A percentile compares a stretch with the other conserved stretches of the same genome.
Evolutionary conservation across 1,284 basidiomycete genomes (phyloP).

Genomic region (Erythrobasidium hasegawianum): DNA sequence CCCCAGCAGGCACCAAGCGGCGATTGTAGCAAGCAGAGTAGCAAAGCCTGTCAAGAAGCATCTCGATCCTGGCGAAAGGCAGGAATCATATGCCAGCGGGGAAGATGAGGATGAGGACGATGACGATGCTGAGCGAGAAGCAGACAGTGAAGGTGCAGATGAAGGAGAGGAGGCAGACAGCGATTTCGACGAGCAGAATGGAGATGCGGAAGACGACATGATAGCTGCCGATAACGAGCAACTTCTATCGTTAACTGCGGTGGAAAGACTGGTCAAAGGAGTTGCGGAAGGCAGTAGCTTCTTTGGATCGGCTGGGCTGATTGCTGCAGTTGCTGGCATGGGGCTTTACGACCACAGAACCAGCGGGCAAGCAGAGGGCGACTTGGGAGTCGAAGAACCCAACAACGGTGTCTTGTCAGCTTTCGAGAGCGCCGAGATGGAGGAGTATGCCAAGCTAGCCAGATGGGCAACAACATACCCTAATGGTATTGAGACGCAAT

Average conservation of each 20-base stretch:
- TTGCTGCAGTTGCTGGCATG: background rate
- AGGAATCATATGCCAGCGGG: background rate
- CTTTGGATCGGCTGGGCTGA: constrained; percentile 9
- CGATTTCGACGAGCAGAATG: too few relatives aligned
- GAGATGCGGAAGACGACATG: too few relatives aligned
- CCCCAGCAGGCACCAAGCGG: background rate
- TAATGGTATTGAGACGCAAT: background rate
- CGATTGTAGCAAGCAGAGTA: background rate
- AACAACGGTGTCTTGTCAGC: too few relatives aligned
- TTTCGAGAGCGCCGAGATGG: background rate
- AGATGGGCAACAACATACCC: background rate
- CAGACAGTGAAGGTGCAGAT: background rate
- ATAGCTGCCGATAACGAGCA: background rate
- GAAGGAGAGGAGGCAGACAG: background rate
- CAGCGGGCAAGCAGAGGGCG: background rate
- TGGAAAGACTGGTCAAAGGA: constrained; percentile 21
- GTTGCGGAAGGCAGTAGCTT: constrained; percentile 9
- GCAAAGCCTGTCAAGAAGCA: constrained; percentile 3
- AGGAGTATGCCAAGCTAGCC: constrained; percentile 11
- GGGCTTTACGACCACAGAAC: background rate
- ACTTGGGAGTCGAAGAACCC: too few relatives aligned
- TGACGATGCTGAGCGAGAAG: background rate
- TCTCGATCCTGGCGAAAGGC: constrained; percentile 1
- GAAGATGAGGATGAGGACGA: background rate
- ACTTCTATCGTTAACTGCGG: constrained; percentile 6